These are phyloP conservation scores for Globisporangium rhizosaccharum DNA, from an alignment of 352 stramenopile species.

Conservation along the genomic window DNA sequence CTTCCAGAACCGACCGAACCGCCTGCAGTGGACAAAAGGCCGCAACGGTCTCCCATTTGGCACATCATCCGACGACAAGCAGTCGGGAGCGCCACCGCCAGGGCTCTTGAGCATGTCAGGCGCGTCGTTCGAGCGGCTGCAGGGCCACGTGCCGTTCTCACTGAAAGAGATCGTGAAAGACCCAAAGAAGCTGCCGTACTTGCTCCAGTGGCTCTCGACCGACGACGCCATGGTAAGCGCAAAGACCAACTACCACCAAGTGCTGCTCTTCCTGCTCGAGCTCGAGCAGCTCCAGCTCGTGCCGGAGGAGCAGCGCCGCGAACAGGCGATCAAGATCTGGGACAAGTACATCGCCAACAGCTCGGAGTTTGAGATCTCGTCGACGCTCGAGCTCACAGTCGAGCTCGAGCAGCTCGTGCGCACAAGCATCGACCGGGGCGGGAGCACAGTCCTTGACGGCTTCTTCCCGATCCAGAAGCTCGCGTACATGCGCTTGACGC, in stretches of 20 bases:
- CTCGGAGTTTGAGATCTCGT: conserved; percentile 81
- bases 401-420: conserved; percentile 74
- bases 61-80: conserved; percentile 4
- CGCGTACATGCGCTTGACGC: conserved; percentile 76
- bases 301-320: conserved; percentile 49
- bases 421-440: conserved; percentile 45
- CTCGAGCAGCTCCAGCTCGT: conserved; percentile 78
- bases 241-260: conserved; percentile 70
- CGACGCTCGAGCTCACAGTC: conserved; percentile 70
- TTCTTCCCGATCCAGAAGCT: conserved; percentile 86
- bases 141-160: conserved; percentile 76
- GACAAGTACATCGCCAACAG: conserved; percentile 79
- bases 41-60: conserved; percentile 6
- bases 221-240: conserved; percentile 29
- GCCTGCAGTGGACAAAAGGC: conserved; percentile 47
- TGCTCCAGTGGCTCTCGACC: conserved; percentile 69
- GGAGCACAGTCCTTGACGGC: conserved; percentile 46
- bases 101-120: conserved; percentile 36
- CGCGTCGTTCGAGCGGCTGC: conserved; percentile 63
- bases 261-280: conserved; percentile 80
- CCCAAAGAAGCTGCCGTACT: conserved; percentile 78
- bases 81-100: neutral
- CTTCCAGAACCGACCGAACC: conserved; percentile 47
- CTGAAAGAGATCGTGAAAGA: conserved; percentile 85
- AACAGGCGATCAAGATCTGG: conserved; percentile 81